Conservation (phyloP, 2,329 filamentous ascomycete genomes). For the Cladosporium colombiae region DNA sequence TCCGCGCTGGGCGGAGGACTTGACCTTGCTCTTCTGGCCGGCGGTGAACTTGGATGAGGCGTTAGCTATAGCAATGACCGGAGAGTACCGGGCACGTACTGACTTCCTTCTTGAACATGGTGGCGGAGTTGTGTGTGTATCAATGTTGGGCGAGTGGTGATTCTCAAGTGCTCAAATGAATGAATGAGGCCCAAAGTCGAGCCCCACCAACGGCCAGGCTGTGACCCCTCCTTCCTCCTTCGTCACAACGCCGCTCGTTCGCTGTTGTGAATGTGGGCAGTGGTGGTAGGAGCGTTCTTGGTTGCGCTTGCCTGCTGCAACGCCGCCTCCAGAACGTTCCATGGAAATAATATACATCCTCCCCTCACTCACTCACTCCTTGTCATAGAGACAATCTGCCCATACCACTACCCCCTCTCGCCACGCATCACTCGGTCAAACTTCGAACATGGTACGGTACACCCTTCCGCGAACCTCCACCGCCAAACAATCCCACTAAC, state of each 20-base stretch:
- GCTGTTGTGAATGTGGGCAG: neutral
- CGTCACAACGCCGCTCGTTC: neutral
- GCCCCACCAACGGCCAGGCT: neutral
- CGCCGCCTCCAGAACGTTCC: conserved; percentile 1
- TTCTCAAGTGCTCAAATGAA: neutral
- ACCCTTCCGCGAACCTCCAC: neutral
- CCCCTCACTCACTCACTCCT: neutral
- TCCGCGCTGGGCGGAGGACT: conserved; percentile 87
- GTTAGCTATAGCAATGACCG: conserved; percentile 14
- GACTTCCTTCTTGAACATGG: conserved; percentile 94
- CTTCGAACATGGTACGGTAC: neutral
- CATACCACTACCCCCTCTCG: neutral
- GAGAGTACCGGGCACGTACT: conserved; percentile 35
- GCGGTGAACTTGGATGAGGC: conserved; percentile 56
- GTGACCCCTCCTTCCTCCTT: neutral
- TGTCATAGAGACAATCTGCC: neutral
- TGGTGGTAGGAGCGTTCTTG: neutral
- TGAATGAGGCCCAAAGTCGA: conserved; percentile 1
- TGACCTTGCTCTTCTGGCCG: conserved; percentile 87
- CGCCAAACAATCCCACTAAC: conserved; percentile 19
- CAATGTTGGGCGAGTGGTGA: neutral
- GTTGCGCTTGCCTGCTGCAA: neutral
- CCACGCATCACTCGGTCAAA: neutral
- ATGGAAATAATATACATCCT: neutral
- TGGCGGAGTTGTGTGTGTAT: conserved; percentile 33